Percentiles rank a stretch among this genome's conserved stretches.
Conservation (phyloP, 805 yeast species). For the Candida namnaoensis region DNA sequence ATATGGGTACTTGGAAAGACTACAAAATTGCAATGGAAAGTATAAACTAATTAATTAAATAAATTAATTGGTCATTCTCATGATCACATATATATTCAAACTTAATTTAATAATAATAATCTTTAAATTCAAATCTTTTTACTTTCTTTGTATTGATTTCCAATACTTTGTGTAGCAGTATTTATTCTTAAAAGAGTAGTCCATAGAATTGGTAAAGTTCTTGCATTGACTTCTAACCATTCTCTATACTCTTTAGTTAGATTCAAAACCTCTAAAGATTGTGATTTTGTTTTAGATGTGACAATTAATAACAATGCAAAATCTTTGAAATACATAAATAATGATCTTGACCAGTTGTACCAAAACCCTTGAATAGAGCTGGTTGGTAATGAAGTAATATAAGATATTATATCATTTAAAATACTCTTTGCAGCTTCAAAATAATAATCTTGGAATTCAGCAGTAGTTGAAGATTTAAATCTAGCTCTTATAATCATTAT, state of each 20-base stretch:
- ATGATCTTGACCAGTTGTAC: slow-evolving; percentile 5
- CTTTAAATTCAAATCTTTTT: not conserved
- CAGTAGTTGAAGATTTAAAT: not conserved
- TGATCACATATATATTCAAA: too few relatives aligned
- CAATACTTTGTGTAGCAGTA: slow-evolving; percentile 8
- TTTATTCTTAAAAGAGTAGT: slow-evolving; percentile 5
- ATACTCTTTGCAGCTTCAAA: slow-evolving; percentile 1
- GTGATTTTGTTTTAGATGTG: slow-evolving; percentile 1
- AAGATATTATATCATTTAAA: not conserved
- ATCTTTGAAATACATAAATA: slow-evolving; percentile 7
- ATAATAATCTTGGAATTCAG: slow-evolving; percentile 1
- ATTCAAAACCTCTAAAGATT: slow-evolving; percentile 3
- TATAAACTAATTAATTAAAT: too few relatives aligned
- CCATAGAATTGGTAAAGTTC: slow-evolving; percentile 4
- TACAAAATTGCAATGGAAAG: not conserved
- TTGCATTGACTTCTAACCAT: slow-evolving; percentile 7
- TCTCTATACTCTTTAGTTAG: slow-evolving; percentile 5
- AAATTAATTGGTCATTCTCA: too few relatives aligned
- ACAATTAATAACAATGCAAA: slow-evolving; percentile 3
- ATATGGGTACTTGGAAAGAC: slow-evolving; percentile 41
- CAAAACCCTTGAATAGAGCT: slow-evolving; percentile 4
- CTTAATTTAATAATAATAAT: too few relatives aligned
- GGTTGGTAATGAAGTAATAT: not conserved
- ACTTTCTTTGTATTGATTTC: slow-evolving; percentile 5
- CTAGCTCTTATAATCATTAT: slow-evolving; percentile 3